Percentiles rank a stretch among this genome's conserved stretches.
These are phyloP conservation scores for Miscanthus lutarioriparius DNA, from an alignment of 176 grass and related monocot genomes.

Conservation along the genomic window DNA sequence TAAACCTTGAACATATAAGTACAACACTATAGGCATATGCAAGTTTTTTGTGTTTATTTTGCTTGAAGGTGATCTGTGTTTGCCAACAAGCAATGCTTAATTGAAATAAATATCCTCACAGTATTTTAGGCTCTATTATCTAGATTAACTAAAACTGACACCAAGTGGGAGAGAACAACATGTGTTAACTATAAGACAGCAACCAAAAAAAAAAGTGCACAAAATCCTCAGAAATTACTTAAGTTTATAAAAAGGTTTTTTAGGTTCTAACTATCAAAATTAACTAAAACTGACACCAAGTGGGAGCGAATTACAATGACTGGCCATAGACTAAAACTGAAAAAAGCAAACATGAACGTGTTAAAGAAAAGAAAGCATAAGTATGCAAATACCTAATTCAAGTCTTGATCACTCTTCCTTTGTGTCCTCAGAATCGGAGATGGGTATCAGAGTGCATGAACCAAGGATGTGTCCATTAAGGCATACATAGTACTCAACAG, in stretches of 20 bases:
- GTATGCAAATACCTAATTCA: conserved; percentile 42
- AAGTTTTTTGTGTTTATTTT: not conserved
- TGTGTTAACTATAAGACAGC: conserved; percentile 1
- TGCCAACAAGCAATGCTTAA: not conserved
- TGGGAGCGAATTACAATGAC: conserved; percentile 12
- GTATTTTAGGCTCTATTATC: conserved; percentile 12
- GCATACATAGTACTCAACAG: conserved; percentile 73
- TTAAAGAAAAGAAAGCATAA: not conserved
- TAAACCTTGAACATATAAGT: not conserved
- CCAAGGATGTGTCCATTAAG: conserved; percentile 84
- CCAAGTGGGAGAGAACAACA: conserved; percentile 8
- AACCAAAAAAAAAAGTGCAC: not conserved
- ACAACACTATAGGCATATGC: not conserved
- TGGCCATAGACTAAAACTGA: not conserved
- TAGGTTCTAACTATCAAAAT: conserved; percentile 23
- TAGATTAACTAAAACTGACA: conserved; percentile 4
- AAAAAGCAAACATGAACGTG: conserved; percentile 14
- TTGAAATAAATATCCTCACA: not conserved
- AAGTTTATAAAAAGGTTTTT: not conserved
- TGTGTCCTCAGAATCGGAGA: conserved; percentile 68
- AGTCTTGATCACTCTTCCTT: conserved; percentile 49
- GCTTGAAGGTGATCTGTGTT: not conserved
- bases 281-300: conserved; percentile 10
- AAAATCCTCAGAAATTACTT: not conserved
- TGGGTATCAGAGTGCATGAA: conserved; percentile 60